phyloP scores from a whole-genome alignment of 2,329 filamentous ascomycete genomes.

The Talaromyces sp. region DNA sequence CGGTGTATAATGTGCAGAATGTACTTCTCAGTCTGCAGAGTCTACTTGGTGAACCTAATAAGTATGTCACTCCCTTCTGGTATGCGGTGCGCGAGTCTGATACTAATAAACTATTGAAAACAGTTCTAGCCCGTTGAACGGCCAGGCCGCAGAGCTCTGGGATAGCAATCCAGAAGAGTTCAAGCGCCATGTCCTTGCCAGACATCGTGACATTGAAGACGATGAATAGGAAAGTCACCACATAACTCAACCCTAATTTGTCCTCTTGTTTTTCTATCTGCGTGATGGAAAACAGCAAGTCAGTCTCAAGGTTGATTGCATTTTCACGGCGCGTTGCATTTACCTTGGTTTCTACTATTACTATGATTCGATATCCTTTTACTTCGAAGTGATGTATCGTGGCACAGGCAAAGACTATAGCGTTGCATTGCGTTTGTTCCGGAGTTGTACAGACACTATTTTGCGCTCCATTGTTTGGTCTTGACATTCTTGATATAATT shows the following conservation, averaged over 20 bases:
- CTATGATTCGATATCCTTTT: neutral
- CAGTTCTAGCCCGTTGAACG: constrained; percentile 90
- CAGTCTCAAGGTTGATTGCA: constrained; percentile 6
- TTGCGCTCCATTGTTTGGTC: neutral
- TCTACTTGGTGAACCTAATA: constrained; percentile 93
- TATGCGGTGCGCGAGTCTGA: too few species aligned
- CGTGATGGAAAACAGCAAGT: neutral
- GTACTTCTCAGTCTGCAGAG: constrained; percentile 92
- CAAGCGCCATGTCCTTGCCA: constrained; percentile 67
- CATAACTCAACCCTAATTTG: neutral
- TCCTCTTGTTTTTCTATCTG: neutral
- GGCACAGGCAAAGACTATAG: constrained; percentile 1
- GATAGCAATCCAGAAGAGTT: constrained; percentile 84
- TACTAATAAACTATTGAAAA: neutral
- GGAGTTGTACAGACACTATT: neutral
- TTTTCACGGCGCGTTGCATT: constrained; percentile 8
- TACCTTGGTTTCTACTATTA: neutral
- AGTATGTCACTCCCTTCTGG: constrained; percentile 54
- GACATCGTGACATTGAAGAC: constrained; percentile 58
- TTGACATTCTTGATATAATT: neutral
- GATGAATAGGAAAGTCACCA: constrained; percentile 31
- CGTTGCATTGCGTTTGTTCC: constrained; percentile 8
- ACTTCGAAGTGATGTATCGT: neutral
- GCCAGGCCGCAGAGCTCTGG: constrained; percentile 94
- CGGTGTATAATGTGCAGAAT: constrained; percentile 93